A percentile compares a stretch with the other conserved stretches of the same genome.
phyloP scores from a whole-genome alignment of 495 filamentous ascomycete genomes.

The Aspergillus homomorphus region DNA sequence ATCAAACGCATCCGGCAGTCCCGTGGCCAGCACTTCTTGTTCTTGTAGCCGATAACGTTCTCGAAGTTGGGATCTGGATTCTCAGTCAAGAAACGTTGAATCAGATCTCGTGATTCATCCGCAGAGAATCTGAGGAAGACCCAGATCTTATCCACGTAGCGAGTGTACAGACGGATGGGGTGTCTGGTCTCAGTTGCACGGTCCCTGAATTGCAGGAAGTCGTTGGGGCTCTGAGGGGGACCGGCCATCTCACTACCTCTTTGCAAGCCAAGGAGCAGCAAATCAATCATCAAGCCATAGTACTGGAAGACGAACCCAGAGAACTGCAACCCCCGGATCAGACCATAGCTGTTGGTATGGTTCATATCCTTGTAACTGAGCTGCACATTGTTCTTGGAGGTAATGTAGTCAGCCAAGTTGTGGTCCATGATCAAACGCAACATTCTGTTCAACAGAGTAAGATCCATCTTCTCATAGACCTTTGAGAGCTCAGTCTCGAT shows the following conservation, averaged over 20 bases:
- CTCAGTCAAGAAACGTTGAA: slow-evolving; percentile 96
- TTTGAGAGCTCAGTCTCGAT: slow-evolving; percentile 98
- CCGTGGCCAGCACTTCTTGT: slow-evolving; percentile 99
- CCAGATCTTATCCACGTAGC: slow-evolving; percentile 98
- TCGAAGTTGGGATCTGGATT: slow-evolving; percentile 99
- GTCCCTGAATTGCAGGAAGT: slow-evolving; percentile 97
- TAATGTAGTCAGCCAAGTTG: slow-evolving; percentile 98
- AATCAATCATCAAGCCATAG: slow-evolving; percentile 93
- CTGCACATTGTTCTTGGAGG: slow-evolving; percentile 98
- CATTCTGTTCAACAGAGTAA: slow-evolving; percentile 90
- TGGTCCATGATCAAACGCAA: slow-evolving; percentile 98
- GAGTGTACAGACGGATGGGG: slow-evolving; percentile 92
- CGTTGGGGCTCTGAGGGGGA: slow-evolving; percentile 92
- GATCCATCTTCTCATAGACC: slow-evolving; percentile 99
- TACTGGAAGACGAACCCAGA: slow-evolving; percentile 99
- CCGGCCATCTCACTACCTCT: slow-evolving; percentile 96
- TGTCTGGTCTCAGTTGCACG: slow-evolving; percentile 86
- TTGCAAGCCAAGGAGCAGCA: slow-evolving; percentile 88
- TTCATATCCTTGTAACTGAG: slow-evolving; percentile 99
- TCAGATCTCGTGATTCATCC: slow-evolving; percentile 92
- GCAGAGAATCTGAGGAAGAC: slow-evolving; percentile 92
- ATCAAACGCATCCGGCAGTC: slow-evolving; percentile 98
- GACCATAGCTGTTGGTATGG: slow-evolving; percentile 96
- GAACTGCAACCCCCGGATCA: slow-evolving; percentile 97
- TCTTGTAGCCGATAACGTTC: slow-evolving; percentile 98